A percentile compares a stretch with the other conserved stretches of the same genome.
phyloP scores from a whole-genome alignment of 2,329 filamentous ascomycete genomes.

The Cercospora zeae-maydis region DNA sequence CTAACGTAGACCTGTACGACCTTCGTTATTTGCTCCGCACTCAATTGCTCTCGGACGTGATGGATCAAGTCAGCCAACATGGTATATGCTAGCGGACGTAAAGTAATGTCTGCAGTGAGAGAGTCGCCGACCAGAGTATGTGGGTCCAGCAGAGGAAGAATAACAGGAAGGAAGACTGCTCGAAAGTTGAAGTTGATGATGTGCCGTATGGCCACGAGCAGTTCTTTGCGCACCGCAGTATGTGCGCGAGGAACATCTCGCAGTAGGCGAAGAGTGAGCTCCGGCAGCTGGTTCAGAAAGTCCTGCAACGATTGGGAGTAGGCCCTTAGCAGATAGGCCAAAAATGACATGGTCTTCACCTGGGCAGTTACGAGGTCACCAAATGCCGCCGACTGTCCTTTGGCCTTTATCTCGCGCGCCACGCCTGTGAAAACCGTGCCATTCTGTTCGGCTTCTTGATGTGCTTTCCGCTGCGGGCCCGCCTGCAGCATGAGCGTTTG shows the following conservation, averaged over 20 bases:
- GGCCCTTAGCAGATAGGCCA: conserved; percentile 86
- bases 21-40: conserved; percentile 84
- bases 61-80: conserved; percentile 98
- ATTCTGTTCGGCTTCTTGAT: conserved; percentile 74
- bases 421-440: conserved; percentile 87
- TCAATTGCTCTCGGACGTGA: conserved; percentile 86
- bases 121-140: conserved; percentile 92
- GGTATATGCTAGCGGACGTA: conserved; percentile 92
- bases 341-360: conserved; percentile 98
- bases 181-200: conserved; percentile 99
- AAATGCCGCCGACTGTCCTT: conserved; percentile 66
- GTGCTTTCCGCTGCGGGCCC: conserved; percentile 86
- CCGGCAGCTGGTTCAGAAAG: conserved; percentile 79
- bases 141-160: conserved; percentile 92
- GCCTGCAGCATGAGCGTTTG: conserved; percentile 83
- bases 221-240: conserved; percentile 86
- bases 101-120: conserved; percentile 92
- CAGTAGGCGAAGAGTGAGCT: conserved; percentile 83
- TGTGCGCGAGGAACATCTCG: conserved; percentile 95
- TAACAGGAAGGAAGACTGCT: conserved; percentile 89
- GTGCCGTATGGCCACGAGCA: conserved; percentile 92
- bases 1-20: conserved; percentile 97
- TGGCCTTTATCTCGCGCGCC: conserved; percentile 87
- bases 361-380: conserved; percentile 97
- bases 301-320: conserved; percentile 84